Conservation (phyloP, 768 basidiomycete genomes). For the Calocybe cyanea region DNA sequence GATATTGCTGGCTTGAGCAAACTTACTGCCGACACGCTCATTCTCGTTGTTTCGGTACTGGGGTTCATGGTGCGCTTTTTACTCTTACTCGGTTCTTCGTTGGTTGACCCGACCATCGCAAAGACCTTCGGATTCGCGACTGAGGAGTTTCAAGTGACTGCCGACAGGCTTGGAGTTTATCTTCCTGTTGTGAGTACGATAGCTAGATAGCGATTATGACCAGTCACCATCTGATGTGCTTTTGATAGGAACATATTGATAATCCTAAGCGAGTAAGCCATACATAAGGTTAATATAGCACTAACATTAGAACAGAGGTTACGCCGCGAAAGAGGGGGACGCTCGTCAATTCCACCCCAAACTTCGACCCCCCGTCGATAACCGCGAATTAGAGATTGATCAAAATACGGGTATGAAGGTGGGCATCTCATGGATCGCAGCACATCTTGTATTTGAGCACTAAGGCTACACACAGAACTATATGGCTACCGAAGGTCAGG, state of each 20-base stretch:
- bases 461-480: conserved; percentile 48
- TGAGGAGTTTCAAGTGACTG: conserved; percentile 67
- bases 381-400: conserved; percentile 74
- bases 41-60: conserved; percentile 54
- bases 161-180: conserved; percentile 73
- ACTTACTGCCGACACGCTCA: conserved; percentile 58
- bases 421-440: not conserved
- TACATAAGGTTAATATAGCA: not conserved
- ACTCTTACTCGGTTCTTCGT: not conserved
- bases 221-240: not conserved
- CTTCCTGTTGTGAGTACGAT: conserved; percentile 53
- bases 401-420: conserved; percentile 79
- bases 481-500: conserved; percentile 65
- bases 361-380: conserved; percentile 70
- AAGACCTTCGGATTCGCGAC: conserved; percentile 64
- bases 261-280: conserved; percentile 59
- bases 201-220: not conserved
- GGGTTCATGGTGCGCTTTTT: conserved; percentile 46
- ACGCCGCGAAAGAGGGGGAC: conserved; percentile 66
- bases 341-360: conserved; percentile 67
- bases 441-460: too few relatives aligned
- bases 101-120: not conserved
- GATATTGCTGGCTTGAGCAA: conserved; percentile 69
- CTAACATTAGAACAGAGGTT: conserved; percentile 41
- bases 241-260: conserved; percentile 64